Conservation (phyloP, 352 stramenopile species). For the Pythium oligandrum region DNA sequence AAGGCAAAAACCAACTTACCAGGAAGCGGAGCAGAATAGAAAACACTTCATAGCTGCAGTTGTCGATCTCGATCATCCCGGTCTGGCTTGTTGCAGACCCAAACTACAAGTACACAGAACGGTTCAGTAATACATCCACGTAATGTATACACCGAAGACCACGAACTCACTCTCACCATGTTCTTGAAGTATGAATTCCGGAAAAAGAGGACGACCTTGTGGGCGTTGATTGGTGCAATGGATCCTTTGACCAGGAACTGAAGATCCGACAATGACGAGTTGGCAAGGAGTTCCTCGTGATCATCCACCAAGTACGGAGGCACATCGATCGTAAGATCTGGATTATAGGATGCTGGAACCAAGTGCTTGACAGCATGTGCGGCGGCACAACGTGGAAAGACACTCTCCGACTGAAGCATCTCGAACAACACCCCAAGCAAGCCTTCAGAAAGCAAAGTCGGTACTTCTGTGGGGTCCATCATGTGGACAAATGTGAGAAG, state of each 20-base stretch:
- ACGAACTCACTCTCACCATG: constrained; percentile 79
- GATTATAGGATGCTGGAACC: constrained; percentile 62
- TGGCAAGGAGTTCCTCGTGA: constrained; percentile 83
- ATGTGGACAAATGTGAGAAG: constrained; percentile 88
- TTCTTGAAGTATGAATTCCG: constrained; percentile 91
- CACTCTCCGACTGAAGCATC: constrained; percentile 70
- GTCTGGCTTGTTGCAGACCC: constrained; percentile 75
- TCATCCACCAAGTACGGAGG: constrained; percentile 81
- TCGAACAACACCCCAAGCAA: constrained; percentile 74
- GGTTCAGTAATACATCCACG: too few relatives aligned
- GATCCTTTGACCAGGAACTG: constrained; percentile 86
- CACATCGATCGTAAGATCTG: constrained; percentile 73
- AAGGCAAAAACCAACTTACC: constrained; percentile 33
- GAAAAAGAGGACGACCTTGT: constrained; percentile 88
- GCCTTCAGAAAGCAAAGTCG: constrained; percentile 67
- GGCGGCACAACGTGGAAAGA: constrained; percentile 75
- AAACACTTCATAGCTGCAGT: constrained; percentile 87
- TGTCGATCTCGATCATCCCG: constrained; percentile 84
- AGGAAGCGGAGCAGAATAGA: constrained; percentile 80
- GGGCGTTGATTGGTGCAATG: constrained; percentile 82
- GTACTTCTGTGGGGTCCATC: constrained; percentile 77
- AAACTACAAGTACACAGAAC: constrained; percentile 43
- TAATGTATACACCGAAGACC: too few relatives aligned
- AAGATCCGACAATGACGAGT: constrained; percentile 77
- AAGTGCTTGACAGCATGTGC: constrained; percentile 86